Evolutionary conservation across 2,329 filamentous ascomycete species (phyloP).

Genomic region (Penicillium janthinellum): DNA sequence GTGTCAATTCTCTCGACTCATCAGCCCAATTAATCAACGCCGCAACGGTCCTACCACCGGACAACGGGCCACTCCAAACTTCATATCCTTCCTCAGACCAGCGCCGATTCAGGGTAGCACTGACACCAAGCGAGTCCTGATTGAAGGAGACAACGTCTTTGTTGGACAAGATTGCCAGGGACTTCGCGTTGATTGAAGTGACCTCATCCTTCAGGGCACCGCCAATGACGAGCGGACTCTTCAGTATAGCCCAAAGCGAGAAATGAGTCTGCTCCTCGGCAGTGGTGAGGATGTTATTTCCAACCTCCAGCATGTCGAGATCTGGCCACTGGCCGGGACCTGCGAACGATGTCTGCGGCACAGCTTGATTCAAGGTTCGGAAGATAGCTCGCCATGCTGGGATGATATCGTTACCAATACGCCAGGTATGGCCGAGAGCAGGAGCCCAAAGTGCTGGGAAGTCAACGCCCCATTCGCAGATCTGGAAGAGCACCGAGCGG

Average conservation of each 20-base stretch:
- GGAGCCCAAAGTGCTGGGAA: constrained; percentile 54
- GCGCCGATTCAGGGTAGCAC: constrained; percentile 53
- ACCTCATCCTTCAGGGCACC: constrained; percentile 43
- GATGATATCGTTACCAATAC: constrained; percentile 59
- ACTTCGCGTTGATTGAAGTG: constrained; percentile 41
- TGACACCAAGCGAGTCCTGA: constrained; percentile 57
- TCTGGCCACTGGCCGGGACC: constrained; percentile 53
- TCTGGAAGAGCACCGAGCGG: constrained; percentile 52
- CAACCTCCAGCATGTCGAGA: constrained; percentile 57
- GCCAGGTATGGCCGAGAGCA: constrained; percentile 51
- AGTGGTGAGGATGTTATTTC: constrained; percentile 48
- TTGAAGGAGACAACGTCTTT: constrained; percentile 60
- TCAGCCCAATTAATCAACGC: constrained; percentile 56
- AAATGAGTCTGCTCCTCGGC: constrained; percentile 58
- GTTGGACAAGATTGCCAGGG: constrained; percentile 52
- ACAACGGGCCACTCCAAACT: constrained; percentile 54
- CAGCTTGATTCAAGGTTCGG: constrained; percentile 56
- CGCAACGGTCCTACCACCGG: constrained; percentile 46
- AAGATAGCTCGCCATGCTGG: constrained; percentile 55
- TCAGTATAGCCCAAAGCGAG: constrained; percentile 55
- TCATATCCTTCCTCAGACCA: constrained; percentile 55
- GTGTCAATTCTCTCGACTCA: constrained; percentile 44
- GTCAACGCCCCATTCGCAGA: constrained; percentile 58
- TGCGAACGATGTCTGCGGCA: constrained; percentile 50
- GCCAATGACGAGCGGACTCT: constrained; percentile 55